These are phyloP conservation scores for Meripilus lineatus DNA, from an alignment of 1,284 basidiomycete genomes.

Conservation along the genomic window DNA sequence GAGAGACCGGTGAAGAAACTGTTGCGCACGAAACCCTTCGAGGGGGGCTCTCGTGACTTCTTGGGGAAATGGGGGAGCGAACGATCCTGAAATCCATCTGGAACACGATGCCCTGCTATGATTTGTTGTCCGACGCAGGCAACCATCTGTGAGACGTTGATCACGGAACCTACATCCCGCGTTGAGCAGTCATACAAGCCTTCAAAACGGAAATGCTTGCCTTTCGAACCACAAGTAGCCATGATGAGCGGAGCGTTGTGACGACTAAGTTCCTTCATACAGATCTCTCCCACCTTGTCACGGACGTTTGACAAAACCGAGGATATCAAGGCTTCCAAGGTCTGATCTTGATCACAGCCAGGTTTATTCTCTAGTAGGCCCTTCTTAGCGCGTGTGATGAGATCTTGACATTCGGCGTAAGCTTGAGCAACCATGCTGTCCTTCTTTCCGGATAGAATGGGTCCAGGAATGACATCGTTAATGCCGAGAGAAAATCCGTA, in stretches of 20 bases:
- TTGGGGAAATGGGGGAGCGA: constrained; percentile 98
- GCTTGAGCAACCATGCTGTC: constrained; percentile 86
- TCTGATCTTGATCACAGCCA: constrained; percentile 96
- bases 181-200: too few species aligned
- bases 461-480: constrained; percentile 97
- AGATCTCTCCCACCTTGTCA: constrained; percentile 95
- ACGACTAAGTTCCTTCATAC: constrained; percentile 95
- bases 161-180: constrained; percentile 91
- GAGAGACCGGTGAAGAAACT: constrained; percentile 95
- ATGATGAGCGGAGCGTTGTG: constrained; percentile 98
- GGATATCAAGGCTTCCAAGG: constrained; percentile 93
- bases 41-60: constrained; percentile 94
- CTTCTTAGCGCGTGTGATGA: constrained; percentile 88
- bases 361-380: constrained; percentile 95
- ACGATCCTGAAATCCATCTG: constrained; percentile 98
- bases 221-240: constrained; percentile 99
- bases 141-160: constrained; percentile 99
- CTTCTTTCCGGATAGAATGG: constrained; percentile 76
- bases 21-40: constrained; percentile 98
- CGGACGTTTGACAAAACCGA: constrained; percentile 92
- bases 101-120: constrained; percentile 96
- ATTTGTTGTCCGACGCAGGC: constrained; percentile 99
- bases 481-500: constrained; percentile 98
- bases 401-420: constrained; percentile 83
- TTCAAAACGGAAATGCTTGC: too few species aligned